phyloP scores from a whole-genome alignment of 441 rosid species.

The Kokia cookei region DNA sequence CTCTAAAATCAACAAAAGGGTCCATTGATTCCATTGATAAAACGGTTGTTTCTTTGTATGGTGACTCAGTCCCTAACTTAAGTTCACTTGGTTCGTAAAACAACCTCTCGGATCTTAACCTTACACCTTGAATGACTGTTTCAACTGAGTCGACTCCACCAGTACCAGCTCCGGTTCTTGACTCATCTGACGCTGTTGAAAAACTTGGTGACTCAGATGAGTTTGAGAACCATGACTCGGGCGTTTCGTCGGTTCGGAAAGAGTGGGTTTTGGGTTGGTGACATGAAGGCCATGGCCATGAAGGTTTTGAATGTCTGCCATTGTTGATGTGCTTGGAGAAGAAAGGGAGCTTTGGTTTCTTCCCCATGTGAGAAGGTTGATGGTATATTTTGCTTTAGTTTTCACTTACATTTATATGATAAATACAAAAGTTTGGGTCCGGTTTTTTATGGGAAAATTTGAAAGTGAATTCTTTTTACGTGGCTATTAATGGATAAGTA shows the following conservation, averaged over 20 bases:
- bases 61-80: slow-evolving; percentile 20
- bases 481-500: too few relatives aligned
- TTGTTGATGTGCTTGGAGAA: slow-evolving; percentile 24
- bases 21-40: slow-evolving; percentile 59
- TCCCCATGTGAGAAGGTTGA: neutral
- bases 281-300: slow-evolving; percentile 81
- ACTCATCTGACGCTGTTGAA: slow-evolving; percentile 11
- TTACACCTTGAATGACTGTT: slow-evolving; percentile 50
- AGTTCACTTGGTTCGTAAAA: slow-evolving; percentile 55
- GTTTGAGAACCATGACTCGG: slow-evolving; percentile 25
- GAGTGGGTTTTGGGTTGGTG: slow-evolving; percentile 71
- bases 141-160: slow-evolving; percentile 29
- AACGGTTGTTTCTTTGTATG: slow-evolving; percentile 32
- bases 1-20: slow-evolving; percentile 56
- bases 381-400: neutral
- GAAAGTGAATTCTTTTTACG: too few relatives aligned
- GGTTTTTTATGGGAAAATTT: neutral
- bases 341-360: slow-evolving; percentile 48
- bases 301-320: neutral
- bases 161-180: neutral
- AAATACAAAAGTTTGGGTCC: neutral
- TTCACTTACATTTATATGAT: neutral
- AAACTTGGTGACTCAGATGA: slow-evolving; percentile 28
- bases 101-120: slow-evolving; percentile 53
- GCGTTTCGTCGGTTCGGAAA: slow-evolving; percentile 22